A percentile compares a stretch with the other conserved stretches of the same genome.
Evolutionary conservation across 176 grass and related monocot species (phyloP).

Genomic region (Oryza meyeriana): DNA sequence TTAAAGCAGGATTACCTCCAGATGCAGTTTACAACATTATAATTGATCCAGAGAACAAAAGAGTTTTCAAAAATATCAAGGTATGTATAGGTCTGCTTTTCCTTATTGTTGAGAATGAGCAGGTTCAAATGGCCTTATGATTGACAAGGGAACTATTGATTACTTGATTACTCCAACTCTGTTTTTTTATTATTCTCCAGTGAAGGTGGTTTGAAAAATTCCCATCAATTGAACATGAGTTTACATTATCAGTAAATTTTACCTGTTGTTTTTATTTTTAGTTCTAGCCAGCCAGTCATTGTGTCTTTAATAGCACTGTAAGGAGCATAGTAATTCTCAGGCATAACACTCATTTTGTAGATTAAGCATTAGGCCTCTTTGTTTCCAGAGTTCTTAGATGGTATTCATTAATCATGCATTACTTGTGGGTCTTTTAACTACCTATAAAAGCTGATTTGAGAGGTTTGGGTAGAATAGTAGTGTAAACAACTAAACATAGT

Average conservation of each 20-base stretch:
- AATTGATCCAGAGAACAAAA: constrained; percentile 82
- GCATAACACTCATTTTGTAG: not conserved
- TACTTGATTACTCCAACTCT: not conserved
- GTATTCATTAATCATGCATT: not conserved
- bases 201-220: too few species aligned
- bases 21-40: constrained; percentile 96
- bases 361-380: not conserved
- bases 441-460: not conserved
- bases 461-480: too few species aligned
- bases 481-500: too few species aligned
- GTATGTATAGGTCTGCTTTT: constrained; percentile 25
- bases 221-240: too few species aligned
- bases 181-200: too few species aligned
- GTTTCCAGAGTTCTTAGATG: not conserved
- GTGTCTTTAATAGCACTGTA: not conserved
- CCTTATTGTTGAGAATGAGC: not conserved
- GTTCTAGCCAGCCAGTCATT: not conserved
- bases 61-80: constrained; percentile 98
- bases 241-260: too few species aligned
- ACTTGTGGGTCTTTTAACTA: not conserved
- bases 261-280: not conserved
- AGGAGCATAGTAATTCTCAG: not conserved
- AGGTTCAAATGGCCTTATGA: not conserved
- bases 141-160: not conserved
- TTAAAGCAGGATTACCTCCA: constrained; percentile 73